Percentiles rank a stretch among this genome's conserved stretches.
These are phyloP conservation scores for Coffea humblotiana DNA, from an alignment of 305 asterid genomes.

Conservation along the genomic window DNA sequence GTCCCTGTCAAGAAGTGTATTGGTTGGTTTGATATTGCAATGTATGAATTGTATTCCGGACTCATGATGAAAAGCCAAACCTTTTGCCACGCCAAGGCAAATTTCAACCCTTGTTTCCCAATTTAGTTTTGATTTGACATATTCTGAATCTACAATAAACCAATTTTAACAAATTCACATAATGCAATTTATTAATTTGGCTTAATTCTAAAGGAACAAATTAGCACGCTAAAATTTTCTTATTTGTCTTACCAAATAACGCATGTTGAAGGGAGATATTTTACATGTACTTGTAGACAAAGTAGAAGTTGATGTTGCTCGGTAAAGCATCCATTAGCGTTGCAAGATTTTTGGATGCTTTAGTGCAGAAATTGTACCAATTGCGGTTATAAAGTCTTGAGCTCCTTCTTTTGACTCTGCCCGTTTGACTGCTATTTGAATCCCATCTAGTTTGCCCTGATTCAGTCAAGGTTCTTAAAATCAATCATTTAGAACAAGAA, in stretches of 20 bases:
- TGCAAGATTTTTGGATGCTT: slow-evolving; percentile 26
- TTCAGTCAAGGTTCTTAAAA: too few relatives aligned
- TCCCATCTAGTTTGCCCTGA: neutral
- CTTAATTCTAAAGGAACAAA: neutral
- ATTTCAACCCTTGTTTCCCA: slow-evolving; percentile 27
- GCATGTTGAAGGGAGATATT: neutral
- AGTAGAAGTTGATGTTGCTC: neutral
- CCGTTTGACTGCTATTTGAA: slow-evolving; percentile 15
- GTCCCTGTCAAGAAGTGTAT: slow-evolving; percentile 18
- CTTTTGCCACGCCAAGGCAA: slow-evolving; percentile 20
- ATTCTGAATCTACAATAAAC: slow-evolving; percentile 13
- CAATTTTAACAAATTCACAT: neutral
- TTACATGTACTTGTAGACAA: neutral
- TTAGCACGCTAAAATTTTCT: neutral
- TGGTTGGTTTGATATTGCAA: slow-evolving; percentile 28
- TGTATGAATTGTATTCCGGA: slow-evolving; percentile 27
- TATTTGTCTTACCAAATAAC: neutral
- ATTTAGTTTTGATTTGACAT: slow-evolving; percentile 3
- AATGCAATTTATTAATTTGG: neutral
- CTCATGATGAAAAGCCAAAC: slow-evolving; percentile 25
- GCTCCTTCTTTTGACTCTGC: slow-evolving; percentile 21
- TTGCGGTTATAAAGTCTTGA: slow-evolving; percentile 21
- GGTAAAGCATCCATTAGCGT: slow-evolving; percentile 10
- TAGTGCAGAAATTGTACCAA: slow-evolving; percentile 21
- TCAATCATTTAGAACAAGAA: too few relatives aligned